Evolutionary conservation across 192 early-diverging fungal species (phyloP), one percentile per base, ranked within the genome.

Genomic region (Coemansia sp.): DNA sequence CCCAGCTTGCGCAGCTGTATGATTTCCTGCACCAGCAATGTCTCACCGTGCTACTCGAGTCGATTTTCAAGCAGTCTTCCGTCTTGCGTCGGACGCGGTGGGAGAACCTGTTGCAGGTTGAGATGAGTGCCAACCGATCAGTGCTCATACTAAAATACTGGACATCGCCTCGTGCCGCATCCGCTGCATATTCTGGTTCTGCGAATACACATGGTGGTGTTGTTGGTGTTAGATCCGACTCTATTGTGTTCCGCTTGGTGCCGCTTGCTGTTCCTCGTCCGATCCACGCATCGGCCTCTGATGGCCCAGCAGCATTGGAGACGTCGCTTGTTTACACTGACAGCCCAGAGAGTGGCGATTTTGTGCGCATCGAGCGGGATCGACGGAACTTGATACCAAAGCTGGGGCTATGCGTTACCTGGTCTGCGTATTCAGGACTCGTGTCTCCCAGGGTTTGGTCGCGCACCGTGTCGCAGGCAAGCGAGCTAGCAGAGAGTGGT

Each of bases 11-110:
- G 4, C 85, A 83, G 40, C 74, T 95, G 40, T 92, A 93, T 62
- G 88, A 92, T 65, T 91, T 89, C 77, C 54, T 95, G 61, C 90
- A 93, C 46, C 76, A 81, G 40, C 85, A 90, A 19, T 85, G 88
- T 45, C 76, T 89, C 15, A 88, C 85, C 8, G 77, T 90, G 21
- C 84, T 90, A 63, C 73, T 93, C 10, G 91, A 93, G 47, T 83
- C 88, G 9, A 68, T 95, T n/a, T 79, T 79, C 42, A 81, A 85
- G 47, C 89, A 92, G 77, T 85, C 88, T 0, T 22, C 66, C 21
- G 73, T 71, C 3, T 61, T 84, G 57, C 72, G 56, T 21, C 74
- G 72, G 16, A 62, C 69, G 43, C 71, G 78, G 37, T 84, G 83
- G 83, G 78, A 80, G 58, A 71, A 71, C 8, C 51, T 77, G 61